phyloP scores from a whole-genome alignment of 257 asterid species.

The Thymus quinquecostatus region DNA sequence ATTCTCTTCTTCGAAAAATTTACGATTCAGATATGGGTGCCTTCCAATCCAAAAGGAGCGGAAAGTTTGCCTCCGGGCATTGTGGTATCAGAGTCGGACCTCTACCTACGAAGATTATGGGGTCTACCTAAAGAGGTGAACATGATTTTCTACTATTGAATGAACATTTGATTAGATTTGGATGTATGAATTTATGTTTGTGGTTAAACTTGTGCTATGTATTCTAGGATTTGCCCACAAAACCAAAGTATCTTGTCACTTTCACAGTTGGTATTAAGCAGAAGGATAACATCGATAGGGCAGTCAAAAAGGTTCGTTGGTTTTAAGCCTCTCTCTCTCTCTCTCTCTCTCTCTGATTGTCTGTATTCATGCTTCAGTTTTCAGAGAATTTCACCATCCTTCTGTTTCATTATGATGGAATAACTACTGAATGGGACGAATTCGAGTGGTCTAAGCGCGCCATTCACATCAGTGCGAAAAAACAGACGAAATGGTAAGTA shows the following conservation, averaged over 20 bases:
- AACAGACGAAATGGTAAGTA: slow-evolving; percentile 77
- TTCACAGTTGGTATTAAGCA: slow-evolving; percentile 71
- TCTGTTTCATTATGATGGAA: slow-evolving; percentile 75
- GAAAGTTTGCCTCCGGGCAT: slow-evolving; percentile 72
- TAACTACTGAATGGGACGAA: slow-evolving; percentile 68
- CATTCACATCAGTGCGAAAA: slow-evolving; percentile 60
- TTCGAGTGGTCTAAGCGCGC: slow-evolving; percentile 76
- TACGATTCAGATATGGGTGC: slow-evolving; percentile 51
- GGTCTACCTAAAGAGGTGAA: slow-evolving; percentile 79
- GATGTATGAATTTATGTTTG: slow-evolving; percentile 13
- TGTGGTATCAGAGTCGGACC: slow-evolving; percentile 70
- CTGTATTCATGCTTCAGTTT: slow-evolving; percentile 45
- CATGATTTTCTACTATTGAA: not conserved
- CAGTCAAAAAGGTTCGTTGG: slow-evolving; percentile 62
- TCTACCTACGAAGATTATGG: slow-evolving; percentile 68
- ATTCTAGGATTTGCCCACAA: slow-evolving; percentile 54
- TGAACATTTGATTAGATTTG: not conserved
- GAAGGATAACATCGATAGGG: slow-evolving; percentile 59
- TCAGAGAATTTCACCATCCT: slow-evolving; percentile 63
- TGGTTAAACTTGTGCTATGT: not conserved
- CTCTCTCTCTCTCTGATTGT: slow-evolving; percentile 17
- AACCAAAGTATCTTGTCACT: slow-evolving; percentile 67
- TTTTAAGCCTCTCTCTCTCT: not conserved
- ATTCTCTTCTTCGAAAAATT: not conserved
- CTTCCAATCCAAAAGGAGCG: slow-evolving; percentile 87